Evolutionary conservation across 306 rosid species (phyloP).

Genomic region (Sechiopsis laciniata): DNA sequence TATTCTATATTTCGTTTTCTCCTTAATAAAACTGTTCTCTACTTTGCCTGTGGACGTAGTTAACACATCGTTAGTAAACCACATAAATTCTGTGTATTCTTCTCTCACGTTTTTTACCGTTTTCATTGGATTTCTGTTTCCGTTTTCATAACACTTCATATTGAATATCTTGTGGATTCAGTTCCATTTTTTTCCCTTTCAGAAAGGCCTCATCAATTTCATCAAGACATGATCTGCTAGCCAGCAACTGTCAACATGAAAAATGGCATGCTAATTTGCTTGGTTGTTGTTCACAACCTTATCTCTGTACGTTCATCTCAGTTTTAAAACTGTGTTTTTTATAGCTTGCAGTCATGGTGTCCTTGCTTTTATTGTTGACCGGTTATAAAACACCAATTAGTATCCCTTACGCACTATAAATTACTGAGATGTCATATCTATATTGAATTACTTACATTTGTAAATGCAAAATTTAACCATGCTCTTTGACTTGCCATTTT

Average conservation of each 20-base stretch:
- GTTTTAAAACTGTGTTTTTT: slow-evolving; percentile 3
- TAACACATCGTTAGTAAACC: too few relatives aligned
- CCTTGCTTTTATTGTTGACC: neutral
- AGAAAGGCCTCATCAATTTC: slow-evolving; percentile 54
- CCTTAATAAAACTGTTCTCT: too few relatives aligned
- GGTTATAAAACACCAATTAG: neutral
- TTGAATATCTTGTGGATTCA: neutral
- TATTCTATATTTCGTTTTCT: too few relatives aligned
- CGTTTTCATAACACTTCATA: neutral
- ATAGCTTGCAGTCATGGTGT: neutral
- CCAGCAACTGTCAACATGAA: slow-evolving; percentile 51
- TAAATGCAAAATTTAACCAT: neutral
- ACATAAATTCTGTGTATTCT: too few relatives aligned
- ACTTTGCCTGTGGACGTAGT: too few relatives aligned
- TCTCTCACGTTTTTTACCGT: too few relatives aligned
- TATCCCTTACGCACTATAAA: neutral
- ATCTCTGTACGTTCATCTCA: slow-evolving; percentile 54
- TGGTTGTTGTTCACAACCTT: slow-evolving; percentile 88
- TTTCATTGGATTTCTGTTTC: too few relatives aligned
- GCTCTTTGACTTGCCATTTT: neutral
- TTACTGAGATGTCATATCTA: neutral
- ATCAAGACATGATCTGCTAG: slow-evolving; percentile 51
- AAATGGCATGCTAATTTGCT: slow-evolving; percentile 93
- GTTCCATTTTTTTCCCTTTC: slow-evolving; percentile 10
- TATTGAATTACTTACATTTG: neutral